Base-by-base conservation (phyloP, 2,329 filamentous ascomycete species). In the Hymenoscyphus albidus region DNA sequence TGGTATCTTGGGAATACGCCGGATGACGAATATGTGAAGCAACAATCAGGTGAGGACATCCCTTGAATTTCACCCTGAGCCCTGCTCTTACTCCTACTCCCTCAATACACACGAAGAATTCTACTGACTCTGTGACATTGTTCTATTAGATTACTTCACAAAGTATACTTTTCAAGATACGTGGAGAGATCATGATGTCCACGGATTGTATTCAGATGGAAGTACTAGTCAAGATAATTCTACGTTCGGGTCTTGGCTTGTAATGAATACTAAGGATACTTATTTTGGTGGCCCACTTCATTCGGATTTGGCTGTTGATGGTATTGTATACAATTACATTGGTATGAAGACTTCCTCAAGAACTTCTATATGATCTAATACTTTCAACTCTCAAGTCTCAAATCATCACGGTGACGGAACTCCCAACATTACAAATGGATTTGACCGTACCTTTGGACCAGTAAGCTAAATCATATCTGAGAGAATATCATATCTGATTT, bases 301-400 rank as follows among this genome's bases (percentile, higher is more conserved):
- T 73, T 87, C 85, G 0, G 87, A 88, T 69, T 76, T 89, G 5
- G 81, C 81, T 0, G 86, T 88, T 0, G 86, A 88, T 68, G 86
- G 85, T 0, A 88, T 88, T 58, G 80, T 88, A 0, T 88, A 88
- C 73, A 87, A 89, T 70, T 89, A 88, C 70, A 82, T 84, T 48
- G 73, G 75, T 74, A 61, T 65, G 68, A 70, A 12, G 0, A 5
- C n/a, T 12, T 14, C 13, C 48, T 18, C 22, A 55, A 7, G 4
- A 27, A 27, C 27, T 4, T 3, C 12, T 2, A 42, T 39, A 6
- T 7, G 57, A 27, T 32, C 58, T 60, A 61, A 58, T 22, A 18
- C 44, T 31, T 7, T 16, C 40, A 75, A 18, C 44, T 31, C 5
- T 16, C 40, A 75, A 74, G 81, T 83, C 5, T 85, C 82, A 0